Conservation (phyloP, 805 yeast genomes). For the Kodamaea leandrae region DNA sequence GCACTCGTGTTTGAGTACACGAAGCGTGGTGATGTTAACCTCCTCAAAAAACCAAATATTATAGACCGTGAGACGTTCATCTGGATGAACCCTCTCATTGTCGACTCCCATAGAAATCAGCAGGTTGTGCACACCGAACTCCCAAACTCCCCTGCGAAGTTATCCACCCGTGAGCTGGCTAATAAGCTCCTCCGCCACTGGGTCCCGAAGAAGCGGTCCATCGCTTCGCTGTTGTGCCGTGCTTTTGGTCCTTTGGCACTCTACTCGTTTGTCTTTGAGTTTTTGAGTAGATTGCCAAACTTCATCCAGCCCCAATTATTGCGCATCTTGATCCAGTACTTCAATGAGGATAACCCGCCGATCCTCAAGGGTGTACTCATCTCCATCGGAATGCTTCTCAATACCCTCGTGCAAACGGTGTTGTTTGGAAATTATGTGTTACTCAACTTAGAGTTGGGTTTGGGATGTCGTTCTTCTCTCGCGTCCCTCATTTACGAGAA, state of each 20-base stretch:
- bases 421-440: conserved; percentile 68
- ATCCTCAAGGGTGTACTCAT: conserved; percentile 60
- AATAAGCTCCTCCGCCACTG: conserved; percentile 17
- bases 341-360: conserved; percentile 48
- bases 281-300: conserved; percentile 20
- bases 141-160: conserved; percentile 27
- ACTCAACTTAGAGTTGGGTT: conserved; percentile 53
- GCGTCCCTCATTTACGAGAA: conserved; percentile 24
- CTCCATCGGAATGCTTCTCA: conserved; percentile 59
- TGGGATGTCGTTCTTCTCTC: conserved; percentile 33
- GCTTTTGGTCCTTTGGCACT: conserved; percentile 28
- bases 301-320: conserved; percentile 87
- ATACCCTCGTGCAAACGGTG: conserved; percentile 59
- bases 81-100: conserved; percentile 48
- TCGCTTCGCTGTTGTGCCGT: conserved; percentile 17
- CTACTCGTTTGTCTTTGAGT: conserved; percentile 23
- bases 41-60: conserved; percentile 28
- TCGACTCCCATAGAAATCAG: conserved; percentile 36
- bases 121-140: conserved; percentile 34
- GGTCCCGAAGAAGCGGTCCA: conserved; percentile 10
- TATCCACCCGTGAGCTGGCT: conserved; percentile 23
- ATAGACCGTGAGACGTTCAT: conserved; percentile 41
- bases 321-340: conserved; percentile 59
- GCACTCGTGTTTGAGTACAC: conserved; percentile 32
- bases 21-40: conserved; percentile 15